Conservation (phyloP, 768 basidiomycete genomes). For the Mycena rebaudengoi region DNA sequence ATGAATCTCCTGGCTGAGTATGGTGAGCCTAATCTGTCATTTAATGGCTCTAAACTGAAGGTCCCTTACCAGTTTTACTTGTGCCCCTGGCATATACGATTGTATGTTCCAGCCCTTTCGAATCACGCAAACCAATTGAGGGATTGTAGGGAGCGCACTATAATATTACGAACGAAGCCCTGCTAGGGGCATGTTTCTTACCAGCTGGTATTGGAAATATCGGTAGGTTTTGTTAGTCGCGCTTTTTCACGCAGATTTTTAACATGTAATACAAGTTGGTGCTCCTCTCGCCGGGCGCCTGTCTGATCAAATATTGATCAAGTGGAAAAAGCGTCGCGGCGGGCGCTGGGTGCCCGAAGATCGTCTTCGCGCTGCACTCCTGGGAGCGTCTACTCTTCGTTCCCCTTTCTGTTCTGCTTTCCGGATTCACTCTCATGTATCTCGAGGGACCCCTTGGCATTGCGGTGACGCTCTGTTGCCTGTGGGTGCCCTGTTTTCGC, state of each 20-base stretch:
- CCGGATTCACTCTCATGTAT: conserved; percentile 61
- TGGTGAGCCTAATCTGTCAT: conserved; percentile 37
- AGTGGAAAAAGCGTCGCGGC: conserved; percentile 56
- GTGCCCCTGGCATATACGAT: conserved; percentile 61
- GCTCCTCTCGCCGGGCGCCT: conserved; percentile 65
- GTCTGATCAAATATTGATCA: conserved; percentile 62
- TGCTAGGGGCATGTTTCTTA: conserved; percentile 53
- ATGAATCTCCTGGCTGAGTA: conserved; percentile 36
- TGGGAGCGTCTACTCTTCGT: conserved; percentile 56
- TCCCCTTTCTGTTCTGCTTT: conserved; percentile 59
- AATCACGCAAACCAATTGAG: neutral
- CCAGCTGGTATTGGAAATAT: conserved; percentile 53
- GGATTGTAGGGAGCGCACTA: conserved; percentile 51
- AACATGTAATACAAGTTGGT: conserved; percentile 52
- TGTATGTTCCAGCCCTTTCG: conserved; percentile 38
- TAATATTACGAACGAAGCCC: conserved; percentile 48
- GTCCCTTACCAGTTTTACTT: conserved; percentile 45
- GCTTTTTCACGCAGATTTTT: neutral
- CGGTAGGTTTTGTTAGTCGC: conserved; percentile 28
- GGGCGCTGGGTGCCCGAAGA: conserved; percentile 77
- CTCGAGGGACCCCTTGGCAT: conserved; percentile 60
- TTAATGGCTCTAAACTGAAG: conserved; percentile 36
- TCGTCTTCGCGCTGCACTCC: conserved; percentile 61
- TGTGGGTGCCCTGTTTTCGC: conserved; percentile 51
- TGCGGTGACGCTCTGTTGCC: conserved; percentile 56